A percentile compares a stretch with the other conserved stretches of the same genome.
These are phyloP conservation scores for Rhodotorula sp. DNA, from an alignment of 1,284 basidiomycete species.

Conservation along the genomic window DNA sequence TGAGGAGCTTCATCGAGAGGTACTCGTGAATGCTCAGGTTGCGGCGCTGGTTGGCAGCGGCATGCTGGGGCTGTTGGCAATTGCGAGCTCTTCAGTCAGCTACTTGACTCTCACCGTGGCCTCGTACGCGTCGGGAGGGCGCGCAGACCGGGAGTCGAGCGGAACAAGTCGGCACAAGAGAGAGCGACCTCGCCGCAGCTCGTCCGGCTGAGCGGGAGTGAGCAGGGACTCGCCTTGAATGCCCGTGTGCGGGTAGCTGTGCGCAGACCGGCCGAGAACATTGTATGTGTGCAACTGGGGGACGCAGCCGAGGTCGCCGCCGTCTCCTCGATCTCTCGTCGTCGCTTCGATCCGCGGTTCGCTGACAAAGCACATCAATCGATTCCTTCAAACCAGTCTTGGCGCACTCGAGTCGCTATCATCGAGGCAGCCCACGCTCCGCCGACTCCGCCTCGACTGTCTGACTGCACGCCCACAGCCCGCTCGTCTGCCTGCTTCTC, in stretches of 20 bases:
- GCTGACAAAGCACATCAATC: too few relatives aligned
- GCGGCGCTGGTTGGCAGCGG: slow-evolving; percentile 64
- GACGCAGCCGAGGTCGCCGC: not conserved
- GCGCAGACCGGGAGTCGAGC: too few relatives aligned
- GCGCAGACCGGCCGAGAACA: slow-evolving; percentile 35
- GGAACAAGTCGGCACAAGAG: not conserved
- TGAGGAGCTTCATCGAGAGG: slow-evolving; percentile 91
- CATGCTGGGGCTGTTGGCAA: slow-evolving; percentile 1
- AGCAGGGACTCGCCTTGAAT: slow-evolving; percentile 24
- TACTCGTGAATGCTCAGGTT: slow-evolving; percentile 98
- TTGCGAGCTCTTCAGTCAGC: too few relatives aligned
- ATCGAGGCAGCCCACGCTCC: too few relatives aligned
- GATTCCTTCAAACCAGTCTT: too few relatives aligned
- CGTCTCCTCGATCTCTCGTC: not conserved
- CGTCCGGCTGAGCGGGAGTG: not conserved
- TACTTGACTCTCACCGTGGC: not conserved
- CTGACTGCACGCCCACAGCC: too few relatives aligned
- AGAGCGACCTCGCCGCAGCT: not conserved
- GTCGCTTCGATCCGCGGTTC: too few relatives aligned
- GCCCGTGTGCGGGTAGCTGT: slow-evolving; percentile 28
- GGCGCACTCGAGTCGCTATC: too few relatives aligned
- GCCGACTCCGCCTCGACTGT: too few relatives aligned
- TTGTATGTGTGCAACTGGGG: not conserved
- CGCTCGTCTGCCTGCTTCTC: too few relatives aligned
- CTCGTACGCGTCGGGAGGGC: not conserved